phyloP scores from a whole-genome alignment of 1,139 yeast species.

The Taphrina confusa region DNA sequence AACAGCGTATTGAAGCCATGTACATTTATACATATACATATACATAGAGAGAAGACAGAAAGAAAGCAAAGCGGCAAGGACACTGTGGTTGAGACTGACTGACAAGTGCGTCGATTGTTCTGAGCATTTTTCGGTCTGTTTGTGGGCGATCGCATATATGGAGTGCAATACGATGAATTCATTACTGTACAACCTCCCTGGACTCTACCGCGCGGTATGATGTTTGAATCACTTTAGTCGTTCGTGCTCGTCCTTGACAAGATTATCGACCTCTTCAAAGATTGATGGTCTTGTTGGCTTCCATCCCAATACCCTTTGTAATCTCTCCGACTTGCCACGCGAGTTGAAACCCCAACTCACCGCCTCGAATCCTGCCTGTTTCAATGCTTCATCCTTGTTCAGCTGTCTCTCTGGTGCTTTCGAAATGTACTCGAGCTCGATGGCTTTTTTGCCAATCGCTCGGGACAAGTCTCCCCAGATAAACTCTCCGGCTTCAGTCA shows the following conservation, averaged over 20 bases:
- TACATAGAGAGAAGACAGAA: no score
- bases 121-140: no score
- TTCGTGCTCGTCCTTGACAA: neutral
- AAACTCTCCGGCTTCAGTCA: slow-evolving; percentile 1
- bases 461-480: slow-evolving; percentile 8
- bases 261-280: slow-evolving; percentile 3
- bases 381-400: slow-evolving; percentile 4
- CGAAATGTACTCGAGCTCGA: neutral
- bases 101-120: no score
- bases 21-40: no score
- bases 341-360: slow-evolving; percentile 7
- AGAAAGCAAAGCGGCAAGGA: no score
- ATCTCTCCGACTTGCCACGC: neutral
- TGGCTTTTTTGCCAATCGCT: neutral
- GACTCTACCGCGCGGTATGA: no score
- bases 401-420: neutral
- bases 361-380: slow-evolving; percentile 11
- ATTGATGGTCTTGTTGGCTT: neutral
- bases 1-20: no score
- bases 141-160: no score
- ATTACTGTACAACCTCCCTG: no score
- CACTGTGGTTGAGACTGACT: no score
- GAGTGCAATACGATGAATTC: no score
- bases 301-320: neutral
- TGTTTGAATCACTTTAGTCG: no score